Evolutionary conservation across 2,329 filamentous ascomycete species (phyloP).

Genomic region (Botryotinia convoluta): DNA sequence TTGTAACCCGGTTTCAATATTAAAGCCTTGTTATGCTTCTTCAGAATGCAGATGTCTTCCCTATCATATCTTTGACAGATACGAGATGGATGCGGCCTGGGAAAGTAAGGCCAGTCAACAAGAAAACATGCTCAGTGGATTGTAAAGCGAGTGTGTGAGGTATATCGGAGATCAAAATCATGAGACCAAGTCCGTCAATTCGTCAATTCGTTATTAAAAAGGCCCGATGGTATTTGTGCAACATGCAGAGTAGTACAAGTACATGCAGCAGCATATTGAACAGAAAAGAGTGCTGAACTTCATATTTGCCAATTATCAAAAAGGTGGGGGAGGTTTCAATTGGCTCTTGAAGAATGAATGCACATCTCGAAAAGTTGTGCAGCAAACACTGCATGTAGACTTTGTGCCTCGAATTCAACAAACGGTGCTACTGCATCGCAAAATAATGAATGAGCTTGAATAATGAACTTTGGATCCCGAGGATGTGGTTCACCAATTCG

Average conservation of each 20-base stretch:
- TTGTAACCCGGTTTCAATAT: not conserved
- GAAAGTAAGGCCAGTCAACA: not conserved
- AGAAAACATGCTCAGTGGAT: not conserved
- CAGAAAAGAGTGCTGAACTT: not conserved
- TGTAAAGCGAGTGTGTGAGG: not conserved
- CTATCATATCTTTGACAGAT: not conserved
- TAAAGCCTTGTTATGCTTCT: constrained; percentile 9
- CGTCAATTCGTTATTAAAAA: constrained; percentile 4
- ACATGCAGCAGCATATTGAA: not conserved
- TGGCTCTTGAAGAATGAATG: not conserved
- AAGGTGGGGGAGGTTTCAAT: not conserved
- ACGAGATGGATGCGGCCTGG: not conserved
- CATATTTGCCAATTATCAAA: not conserved
- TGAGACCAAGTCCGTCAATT: not conserved
- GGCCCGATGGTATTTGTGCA: constrained; percentile 8
- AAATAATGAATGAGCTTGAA: not conserved
- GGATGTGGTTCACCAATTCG: constrained; percentile 9
- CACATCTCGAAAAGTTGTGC: not conserved
- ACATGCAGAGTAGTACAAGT: constrained; percentile 5
- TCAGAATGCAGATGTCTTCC: not conserved
- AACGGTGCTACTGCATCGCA: not conserved
- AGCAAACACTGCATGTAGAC: not conserved
- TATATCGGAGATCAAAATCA: not conserved
- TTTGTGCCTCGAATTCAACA: not conserved
- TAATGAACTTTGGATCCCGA: not conserved